phyloP scores from a whole-genome alignment of 2,329 filamentous ascomycete species.

The Phyllachora maydis region DNA sequence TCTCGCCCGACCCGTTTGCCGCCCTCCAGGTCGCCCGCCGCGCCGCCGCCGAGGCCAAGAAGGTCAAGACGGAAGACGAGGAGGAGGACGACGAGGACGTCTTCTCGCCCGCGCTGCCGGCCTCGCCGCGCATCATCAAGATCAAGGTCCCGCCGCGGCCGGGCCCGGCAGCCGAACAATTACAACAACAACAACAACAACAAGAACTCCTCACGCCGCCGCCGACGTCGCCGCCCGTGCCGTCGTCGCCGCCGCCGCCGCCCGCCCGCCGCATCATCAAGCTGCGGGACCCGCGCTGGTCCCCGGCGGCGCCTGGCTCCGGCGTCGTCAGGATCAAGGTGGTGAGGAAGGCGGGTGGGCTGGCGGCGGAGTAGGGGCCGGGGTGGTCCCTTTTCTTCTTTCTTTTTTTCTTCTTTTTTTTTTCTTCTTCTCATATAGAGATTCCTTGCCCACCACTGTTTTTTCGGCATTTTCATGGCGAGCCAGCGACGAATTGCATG shows the following conservation, averaged over 20 bases:
- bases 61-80: constrained; percentile 1
- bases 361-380: no score
- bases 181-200: background rate
- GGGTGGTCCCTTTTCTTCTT: no score
- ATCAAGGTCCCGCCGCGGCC: constrained; percentile 3
- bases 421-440: no score
- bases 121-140: constrained; percentile 5
- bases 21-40: no score
- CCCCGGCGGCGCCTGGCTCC: constrained; percentile 1
- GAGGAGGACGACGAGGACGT: background rate
- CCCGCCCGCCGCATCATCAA: constrained; percentile 3
- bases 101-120: constrained; percentile 1
- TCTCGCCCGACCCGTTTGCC: no score
- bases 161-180: background rate
- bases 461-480: no score
- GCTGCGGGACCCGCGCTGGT: constrained; percentile 2
- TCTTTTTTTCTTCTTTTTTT: no score
- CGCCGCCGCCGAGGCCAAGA: constrained; percentile 1
- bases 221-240: constrained; percentile 2
- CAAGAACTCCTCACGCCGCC: constrained; percentile 1
- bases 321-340: constrained; percentile 1
- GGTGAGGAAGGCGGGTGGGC: no score
- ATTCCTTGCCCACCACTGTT: no score
- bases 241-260: constrained; percentile 2
- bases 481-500: no score